These are phyloP conservation scores for Sclerospora graminicola DNA, from an alignment of 352 stramenopile genomes.

Conservation along the genomic window DNA sequence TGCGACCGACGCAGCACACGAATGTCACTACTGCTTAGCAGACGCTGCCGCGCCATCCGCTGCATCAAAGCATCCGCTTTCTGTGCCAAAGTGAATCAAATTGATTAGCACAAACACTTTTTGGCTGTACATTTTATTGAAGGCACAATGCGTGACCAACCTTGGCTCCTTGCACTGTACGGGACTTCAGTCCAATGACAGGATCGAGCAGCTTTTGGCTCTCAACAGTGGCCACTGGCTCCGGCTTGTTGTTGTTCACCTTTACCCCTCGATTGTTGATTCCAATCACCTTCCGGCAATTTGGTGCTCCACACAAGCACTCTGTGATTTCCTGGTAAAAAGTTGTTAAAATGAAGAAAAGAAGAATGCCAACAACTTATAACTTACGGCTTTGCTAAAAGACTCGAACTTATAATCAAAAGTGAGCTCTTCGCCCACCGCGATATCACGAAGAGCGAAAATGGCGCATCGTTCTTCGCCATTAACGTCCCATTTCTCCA, in stretches of 20 bases:
- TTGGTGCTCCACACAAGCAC: constrained; percentile 46
- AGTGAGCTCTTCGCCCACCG: constrained; percentile 85
- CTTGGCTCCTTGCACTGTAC: constrained; percentile 28
- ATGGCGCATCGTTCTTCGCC: constrained; percentile 92
- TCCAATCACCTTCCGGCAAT: constrained; percentile 66
- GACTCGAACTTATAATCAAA: constrained; percentile 91
- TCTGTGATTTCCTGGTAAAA: constrained; percentile 48
- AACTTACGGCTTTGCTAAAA: constrained; percentile 21
- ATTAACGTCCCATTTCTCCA: constrained; percentile 91
- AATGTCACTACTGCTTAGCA: constrained; percentile 41
- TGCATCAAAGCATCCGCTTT: constrained; percentile 49
- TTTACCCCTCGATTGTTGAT: constrained; percentile 52
- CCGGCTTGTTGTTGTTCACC: constrained; percentile 10
- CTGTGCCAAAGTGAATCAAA: constrained; percentile 10
- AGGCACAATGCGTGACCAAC: constrained; percentile 7
- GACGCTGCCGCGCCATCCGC: constrained; percentile 38
- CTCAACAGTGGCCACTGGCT: neutral
- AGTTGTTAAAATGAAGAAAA: neutral
- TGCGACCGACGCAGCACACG: constrained; percentile 36
- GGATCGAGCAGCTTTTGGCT: constrained; percentile 31
- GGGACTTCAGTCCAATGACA: constrained; percentile 29
- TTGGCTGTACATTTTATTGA: neutral
- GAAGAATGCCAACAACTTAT: neutral
- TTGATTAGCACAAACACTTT: neutral
- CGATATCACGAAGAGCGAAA: constrained; percentile 86